These are phyloP conservation scores for Scedosporium apiospermum DNA, from an alignment of 2,329 filamentous ascomycete genomes.

Conservation along the genomic window DNA sequence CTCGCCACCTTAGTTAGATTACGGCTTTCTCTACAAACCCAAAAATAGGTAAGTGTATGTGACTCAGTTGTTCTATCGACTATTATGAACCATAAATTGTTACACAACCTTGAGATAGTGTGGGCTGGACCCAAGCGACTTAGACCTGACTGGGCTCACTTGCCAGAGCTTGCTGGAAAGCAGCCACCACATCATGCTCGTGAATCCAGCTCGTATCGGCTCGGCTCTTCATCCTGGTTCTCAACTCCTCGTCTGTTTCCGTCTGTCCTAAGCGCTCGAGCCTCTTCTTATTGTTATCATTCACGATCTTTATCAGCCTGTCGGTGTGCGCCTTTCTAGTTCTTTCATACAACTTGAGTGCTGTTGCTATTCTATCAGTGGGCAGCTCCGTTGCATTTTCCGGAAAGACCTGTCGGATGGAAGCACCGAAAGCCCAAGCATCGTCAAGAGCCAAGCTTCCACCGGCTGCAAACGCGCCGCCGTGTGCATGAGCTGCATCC, in stretches of 20 bases:
- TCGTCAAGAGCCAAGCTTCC: conserved; percentile 30
- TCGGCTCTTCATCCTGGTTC: conserved; percentile 23
- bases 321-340: conserved; percentile 32
- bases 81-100: too few relatives aligned
- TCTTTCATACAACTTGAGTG: conserved; percentile 29
- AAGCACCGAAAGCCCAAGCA: conserved; percentile 29
- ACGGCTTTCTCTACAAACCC: too few relatives aligned
- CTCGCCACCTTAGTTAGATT: too few relatives aligned
- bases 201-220: conserved; percentile 32
- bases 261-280: conserved; percentile 13
- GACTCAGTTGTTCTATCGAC: too few relatives aligned
- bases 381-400: not conserved
- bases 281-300: conserved; percentile 18
- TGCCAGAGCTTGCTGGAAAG: conserved; percentile 16
- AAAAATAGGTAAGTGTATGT: too few relatives aligned
- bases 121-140: too few relatives aligned
- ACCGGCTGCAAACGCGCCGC: conserved; percentile 29
- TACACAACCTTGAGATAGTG: too few relatives aligned
- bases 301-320: conserved; percentile 24
- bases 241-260: conserved; percentile 27
- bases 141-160: too few relatives aligned
- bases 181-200: conserved; percentile 33
- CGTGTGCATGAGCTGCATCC: conserved; percentile 31
- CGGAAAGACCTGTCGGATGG: conserved; percentile 26
- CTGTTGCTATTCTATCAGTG: conserved; percentile 15